Evolutionary conservation across 768 basidiomycete genomes (phyloP), one percentile per base, ranked within the genome.

Genomic region (Boletus speciosus): DNA sequence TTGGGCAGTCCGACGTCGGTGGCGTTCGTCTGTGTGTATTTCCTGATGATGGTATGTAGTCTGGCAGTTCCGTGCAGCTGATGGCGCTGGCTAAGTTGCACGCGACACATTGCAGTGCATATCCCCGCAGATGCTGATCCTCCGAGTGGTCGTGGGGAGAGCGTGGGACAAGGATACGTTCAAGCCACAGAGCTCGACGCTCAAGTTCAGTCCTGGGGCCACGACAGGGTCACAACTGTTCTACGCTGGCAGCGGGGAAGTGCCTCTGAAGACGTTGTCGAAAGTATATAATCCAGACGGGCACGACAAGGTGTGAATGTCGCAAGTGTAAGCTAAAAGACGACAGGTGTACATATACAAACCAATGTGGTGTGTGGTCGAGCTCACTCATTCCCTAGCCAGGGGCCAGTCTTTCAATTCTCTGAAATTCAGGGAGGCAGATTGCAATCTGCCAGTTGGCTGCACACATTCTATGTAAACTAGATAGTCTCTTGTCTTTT

Each of bases 71-170:
- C 8, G 11, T 31, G 15, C 6, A 25, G 15, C 19, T 16, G 11
- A 23, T 16, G 19, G 15, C 3, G 21, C n/a, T 12, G 25, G 21
- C 19, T 35, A 7, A 23, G 9, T 31, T 45, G 29, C 44, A 1
- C 19, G 8, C 2, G 32, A 21, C n/a, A 32, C 9, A 4, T n/a
- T 6, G 6, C 37, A 69, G 66, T 67, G 60, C 39, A 65, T 69
- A 51, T 65, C 67, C 19, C 66, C 67, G 1, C 67, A 65, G 39
- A 48, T 65, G 41, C 41, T 67, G 45, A 63, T 69, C 32, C 56
- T 69, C 19, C 57, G 63, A 31, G 65, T 67, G 15, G 32, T 67
- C 36, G 19, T 11, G 9, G 59, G 59, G 11, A 58, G 45, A 15
- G 61, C 56, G 34, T 56, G 55, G 59, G 29, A 52, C n/a, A 37